phyloP scores from a whole-genome alignment of 2,329 filamentous ascomycete genomes.

The Botrytis fragariae region DNA sequence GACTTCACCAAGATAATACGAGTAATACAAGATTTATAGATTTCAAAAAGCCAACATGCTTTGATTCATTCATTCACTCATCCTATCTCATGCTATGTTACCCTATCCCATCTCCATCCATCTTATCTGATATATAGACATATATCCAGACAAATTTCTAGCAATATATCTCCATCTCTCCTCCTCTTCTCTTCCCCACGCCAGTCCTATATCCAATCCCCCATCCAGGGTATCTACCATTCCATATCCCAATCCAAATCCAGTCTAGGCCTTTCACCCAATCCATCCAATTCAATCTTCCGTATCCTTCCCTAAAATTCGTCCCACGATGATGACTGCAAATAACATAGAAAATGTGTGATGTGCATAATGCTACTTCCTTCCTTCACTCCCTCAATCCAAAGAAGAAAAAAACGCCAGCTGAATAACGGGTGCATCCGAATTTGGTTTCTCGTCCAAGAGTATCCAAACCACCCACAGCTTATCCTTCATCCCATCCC shows the following conservation, averaged over 20 bases:
- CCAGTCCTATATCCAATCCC: not conserved
- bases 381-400: not conserved
- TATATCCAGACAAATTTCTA: not conserved
- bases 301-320: not conserved
- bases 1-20: not conserved
- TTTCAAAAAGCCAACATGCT: not conserved
- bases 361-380: not conserved
- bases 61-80: not conserved
- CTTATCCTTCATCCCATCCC: not conserved
- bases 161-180: not conserved
- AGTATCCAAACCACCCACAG: slow-evolving; percentile 4
- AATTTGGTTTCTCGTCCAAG: not conserved
- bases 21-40: not conserved
- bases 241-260: not conserved
- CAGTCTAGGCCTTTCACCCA: not conserved
- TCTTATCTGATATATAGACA: not conserved
- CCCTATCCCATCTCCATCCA: not conserved
- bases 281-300: not conserved
- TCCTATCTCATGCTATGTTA: not conserved
- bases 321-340: not conserved
- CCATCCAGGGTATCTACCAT: not conserved
- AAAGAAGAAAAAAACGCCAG: slow-evolving; percentile 10
- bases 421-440: slow-evolving; percentile 10
- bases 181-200: not conserved
- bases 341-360: not conserved